Evolutionary conservation across 2,329 filamentous ascomycete genomes (phyloP).

Genomic region (Sarocladium kiliense): DNA sequence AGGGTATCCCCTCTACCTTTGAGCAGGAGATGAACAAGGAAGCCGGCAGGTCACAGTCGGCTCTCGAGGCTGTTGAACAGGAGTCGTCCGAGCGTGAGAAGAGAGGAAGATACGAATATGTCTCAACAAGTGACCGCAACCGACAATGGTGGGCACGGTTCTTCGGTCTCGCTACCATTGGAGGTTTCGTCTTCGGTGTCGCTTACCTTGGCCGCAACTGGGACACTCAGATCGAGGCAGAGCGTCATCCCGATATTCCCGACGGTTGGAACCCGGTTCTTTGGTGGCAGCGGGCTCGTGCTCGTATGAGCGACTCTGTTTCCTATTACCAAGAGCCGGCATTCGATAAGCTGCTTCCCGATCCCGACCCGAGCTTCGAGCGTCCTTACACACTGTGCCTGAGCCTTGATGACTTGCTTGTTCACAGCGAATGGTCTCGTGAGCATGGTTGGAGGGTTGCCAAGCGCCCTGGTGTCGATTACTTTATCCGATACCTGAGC

Average conservation of each 20-base stretch:
- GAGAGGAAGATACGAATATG: conserved; percentile 65
- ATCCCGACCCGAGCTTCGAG: conserved; percentile 71
- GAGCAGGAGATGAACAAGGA: conserved; percentile 62
- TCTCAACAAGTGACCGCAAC: conserved; percentile 84
- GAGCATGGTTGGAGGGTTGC: conserved; percentile 94
- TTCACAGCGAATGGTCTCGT: conserved; percentile 91
- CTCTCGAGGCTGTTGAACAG: conserved; percentile 32
- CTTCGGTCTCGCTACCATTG: conserved; percentile 59
- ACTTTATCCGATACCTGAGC: conserved; percentile 93
- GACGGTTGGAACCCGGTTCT: conserved; percentile 71
- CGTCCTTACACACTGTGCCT: conserved; percentile 90
- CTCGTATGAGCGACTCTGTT: conserved; percentile 69
- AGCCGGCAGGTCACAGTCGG: conserved; percentile 12
- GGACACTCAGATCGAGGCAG: conserved; percentile 74
- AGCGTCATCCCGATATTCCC: conserved; percentile 63
- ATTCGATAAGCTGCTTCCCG: conserved; percentile 87
- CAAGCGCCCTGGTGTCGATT: conserved; percentile 92
- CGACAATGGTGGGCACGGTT: conserved; percentile 72
- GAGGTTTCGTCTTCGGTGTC: conserved; percentile 51
- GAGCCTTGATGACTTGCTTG: conserved; percentile 86
- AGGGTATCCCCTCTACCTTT: conserved; percentile 88
- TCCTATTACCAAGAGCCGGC: conserved; percentile 95
- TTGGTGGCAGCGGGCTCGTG: conserved; percentile 77
- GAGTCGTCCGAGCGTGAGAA: conserved; percentile 26
- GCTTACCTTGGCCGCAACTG: conserved; percentile 84